Percentiles rank a stretch among this genome's conserved stretches.
phyloP scores from a whole-genome alignment of 1,139 yeast species.

The Diutina catenulata region DNA sequence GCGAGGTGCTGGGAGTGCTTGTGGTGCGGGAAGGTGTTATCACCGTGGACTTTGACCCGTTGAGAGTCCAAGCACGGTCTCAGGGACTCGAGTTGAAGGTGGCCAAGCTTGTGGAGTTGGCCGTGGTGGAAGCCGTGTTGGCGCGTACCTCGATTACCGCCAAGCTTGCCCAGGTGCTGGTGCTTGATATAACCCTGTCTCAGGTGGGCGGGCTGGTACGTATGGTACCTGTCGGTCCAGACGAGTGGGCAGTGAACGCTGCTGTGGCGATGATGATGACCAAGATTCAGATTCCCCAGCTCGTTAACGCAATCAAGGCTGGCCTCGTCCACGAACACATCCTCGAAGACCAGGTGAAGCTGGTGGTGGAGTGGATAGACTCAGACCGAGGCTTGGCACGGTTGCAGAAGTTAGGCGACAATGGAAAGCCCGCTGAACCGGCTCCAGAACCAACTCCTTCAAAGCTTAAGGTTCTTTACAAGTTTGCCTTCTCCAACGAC shows the following conservation, averaged over 20 bases:
- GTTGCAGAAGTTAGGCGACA: background rate
- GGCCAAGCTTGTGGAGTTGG: background rate
- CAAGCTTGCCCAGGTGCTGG: background rate
- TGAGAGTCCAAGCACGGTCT: background rate
- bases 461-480: background rate
- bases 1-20: background rate
- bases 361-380: too few species aligned
- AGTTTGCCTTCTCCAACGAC: background rate
- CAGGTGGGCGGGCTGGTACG: background rate
- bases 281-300: too few species aligned
- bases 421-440: background rate
- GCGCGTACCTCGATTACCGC: background rate
- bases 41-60: background rate
- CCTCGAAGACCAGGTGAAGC: background rate
- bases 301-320: background rate
- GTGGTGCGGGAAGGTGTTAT: background rate
- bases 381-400: too few species aligned
- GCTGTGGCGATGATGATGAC: background rate
- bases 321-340: background rate
- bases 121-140: background rate
- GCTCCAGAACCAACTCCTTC: background rate
- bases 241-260: background rate
- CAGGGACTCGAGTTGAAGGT: background rate
- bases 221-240: background rate
- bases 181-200: background rate